phyloP scores from a whole-genome alignment of 108 stramenopile species.

The Bacterosira constricta region DNA sequence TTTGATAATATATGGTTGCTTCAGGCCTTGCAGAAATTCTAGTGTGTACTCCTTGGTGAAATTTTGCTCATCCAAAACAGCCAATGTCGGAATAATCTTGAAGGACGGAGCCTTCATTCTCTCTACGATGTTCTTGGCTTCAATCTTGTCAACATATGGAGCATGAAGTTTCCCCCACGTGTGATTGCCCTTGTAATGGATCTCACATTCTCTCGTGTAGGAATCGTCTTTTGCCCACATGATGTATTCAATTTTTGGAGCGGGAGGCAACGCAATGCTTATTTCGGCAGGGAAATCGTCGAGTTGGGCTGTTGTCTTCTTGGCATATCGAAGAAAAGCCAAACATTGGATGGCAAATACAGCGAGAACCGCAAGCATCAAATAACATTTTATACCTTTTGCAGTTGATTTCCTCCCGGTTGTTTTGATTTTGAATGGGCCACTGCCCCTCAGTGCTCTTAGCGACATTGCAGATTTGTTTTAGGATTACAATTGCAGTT shows the following conservation, averaged over 20 bases:
- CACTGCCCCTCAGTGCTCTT: no score
- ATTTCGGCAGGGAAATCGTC: no score
- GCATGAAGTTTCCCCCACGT: slow-evolving; percentile 23
- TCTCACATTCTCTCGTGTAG: slow-evolving; percentile 1
- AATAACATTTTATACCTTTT: no score
- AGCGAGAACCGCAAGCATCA: no score
- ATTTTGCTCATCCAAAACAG: slow-evolving; percentile 1
- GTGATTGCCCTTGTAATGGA: slow-evolving; percentile 4
- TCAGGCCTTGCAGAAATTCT: slow-evolving; percentile 11
- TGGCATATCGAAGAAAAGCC: slow-evolving; percentile 1
- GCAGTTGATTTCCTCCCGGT: no score
- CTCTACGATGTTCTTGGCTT: slow-evolving; percentile 9
- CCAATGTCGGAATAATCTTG: slow-evolving; percentile 12
- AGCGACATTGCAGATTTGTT: no score
- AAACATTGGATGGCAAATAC: no score
- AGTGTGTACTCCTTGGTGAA: slow-evolving; percentile 6
- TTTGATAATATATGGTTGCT: slow-evolving; percentile 25
- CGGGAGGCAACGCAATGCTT: no score
- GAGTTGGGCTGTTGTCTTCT: no score
- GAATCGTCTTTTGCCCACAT: slow-evolving; percentile 23
- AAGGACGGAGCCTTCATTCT: slow-evolving; percentile 2
- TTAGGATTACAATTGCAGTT: no score
- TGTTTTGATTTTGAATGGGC: no score
- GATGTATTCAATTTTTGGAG: slow-evolving; percentile 8
- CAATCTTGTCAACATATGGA: slow-evolving; percentile 13